These are phyloP conservation scores for Aspergillus coremiiformis DNA, from an alignment of 495 filamentous ascomycete genomes.

Conservation along the genomic window DNA sequence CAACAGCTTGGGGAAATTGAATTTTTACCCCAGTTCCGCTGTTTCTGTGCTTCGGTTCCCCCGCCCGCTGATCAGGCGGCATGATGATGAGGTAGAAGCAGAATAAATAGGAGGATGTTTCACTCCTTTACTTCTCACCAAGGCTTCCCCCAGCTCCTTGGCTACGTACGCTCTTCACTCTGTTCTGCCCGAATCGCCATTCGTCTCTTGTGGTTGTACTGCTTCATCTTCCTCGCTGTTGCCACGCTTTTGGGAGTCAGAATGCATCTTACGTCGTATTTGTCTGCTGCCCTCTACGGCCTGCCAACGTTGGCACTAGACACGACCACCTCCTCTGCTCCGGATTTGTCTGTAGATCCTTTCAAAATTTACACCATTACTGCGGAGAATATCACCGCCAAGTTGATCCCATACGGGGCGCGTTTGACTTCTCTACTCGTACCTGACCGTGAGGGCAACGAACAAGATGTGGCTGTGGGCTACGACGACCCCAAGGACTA, in stretches of 20 bases:
- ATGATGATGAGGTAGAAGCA: conserved; percentile 16
- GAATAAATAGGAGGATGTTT: conserved; percentile 14
- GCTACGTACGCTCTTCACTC: conserved; percentile 25
- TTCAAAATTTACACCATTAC: conserved; percentile 64
- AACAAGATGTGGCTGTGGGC: conserved; percentile 65
- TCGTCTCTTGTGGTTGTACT: conserved; percentile 23
- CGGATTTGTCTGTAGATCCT: conserved; percentile 22
- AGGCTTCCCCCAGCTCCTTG: conserved; percentile 15
- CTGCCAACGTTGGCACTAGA: conserved; percentile 26
- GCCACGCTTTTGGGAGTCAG: conserved; percentile 25
- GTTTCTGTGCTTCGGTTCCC: conserved; percentile 8
- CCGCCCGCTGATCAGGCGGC: conserved; percentile 13
- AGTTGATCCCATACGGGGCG: conserved; percentile 74
- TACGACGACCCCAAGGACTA: conserved; percentile 75
- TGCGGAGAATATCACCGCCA: conserved; percentile 62
- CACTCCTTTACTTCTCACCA: conserved; percentile 8
- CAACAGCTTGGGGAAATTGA: conserved; percentile 2
- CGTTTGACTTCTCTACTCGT: conserved; percentile 67
- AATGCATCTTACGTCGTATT: conserved; percentile 37
- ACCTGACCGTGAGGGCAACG: conserved; percentile 57
- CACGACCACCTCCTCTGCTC: conserved; percentile 9
- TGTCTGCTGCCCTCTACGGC: conserved; percentile 30
- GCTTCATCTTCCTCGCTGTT: conserved; percentile 26
- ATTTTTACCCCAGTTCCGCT: conserved; percentile 5
- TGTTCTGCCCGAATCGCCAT: conserved; percentile 29